Percentiles rank a stretch among this genome's conserved stretches.
These are phyloP conservation scores for Kurtzmaniella cleridarum DNA, from an alignment of 805 yeast species.

Conservation along the genomic window DNA sequence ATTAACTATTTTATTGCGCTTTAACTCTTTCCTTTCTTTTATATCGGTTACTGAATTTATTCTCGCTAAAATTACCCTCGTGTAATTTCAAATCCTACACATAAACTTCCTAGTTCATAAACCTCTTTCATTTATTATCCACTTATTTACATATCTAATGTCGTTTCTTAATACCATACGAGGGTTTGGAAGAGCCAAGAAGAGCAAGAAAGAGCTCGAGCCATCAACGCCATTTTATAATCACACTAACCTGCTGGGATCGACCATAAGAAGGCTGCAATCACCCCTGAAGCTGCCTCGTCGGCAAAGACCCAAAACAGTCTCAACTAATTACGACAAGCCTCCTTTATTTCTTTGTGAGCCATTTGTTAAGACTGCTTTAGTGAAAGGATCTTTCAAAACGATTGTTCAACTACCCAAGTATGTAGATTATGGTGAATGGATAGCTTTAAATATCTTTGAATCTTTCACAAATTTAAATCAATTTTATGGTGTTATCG, in stretches of 20 bases:
- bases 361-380: slow-evolving; percentile 88
- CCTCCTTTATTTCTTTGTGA: slow-evolving; percentile 76
- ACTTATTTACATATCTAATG: slow-evolving; percentile 20
- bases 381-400: slow-evolving; percentile 94
- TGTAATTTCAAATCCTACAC: not conserved
- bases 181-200: slow-evolving; percentile 44
- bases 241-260: slow-evolving; percentile 26
- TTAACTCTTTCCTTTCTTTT: not conserved
- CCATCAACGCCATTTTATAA: slow-evolving; percentile 24
- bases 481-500: slow-evolving; percentile 84
- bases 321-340: slow-evolving; percentile 1
- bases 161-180: slow-evolving; percentile 43
- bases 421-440: slow-evolving; percentile 90
- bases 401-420: slow-evolving; percentile 94
- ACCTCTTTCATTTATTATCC: too few species aligned
- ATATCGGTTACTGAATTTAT: not conserved
- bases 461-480: slow-evolving; percentile 83
- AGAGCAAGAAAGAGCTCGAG: slow-evolving; percentile 35
- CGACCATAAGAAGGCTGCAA: slow-evolving; percentile 32
- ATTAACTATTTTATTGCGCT: not conserved
- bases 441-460: slow-evolving; percentile 91
- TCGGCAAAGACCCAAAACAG: slow-evolving; percentile 19
- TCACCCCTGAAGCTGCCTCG: slow-evolving; percentile 41
- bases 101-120: not conserved
- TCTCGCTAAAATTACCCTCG: not conserved